These are phyloP conservation scores for Ogataea methylovora DNA, from an alignment of 805 yeast species.

Conservation along the genomic window DNA sequence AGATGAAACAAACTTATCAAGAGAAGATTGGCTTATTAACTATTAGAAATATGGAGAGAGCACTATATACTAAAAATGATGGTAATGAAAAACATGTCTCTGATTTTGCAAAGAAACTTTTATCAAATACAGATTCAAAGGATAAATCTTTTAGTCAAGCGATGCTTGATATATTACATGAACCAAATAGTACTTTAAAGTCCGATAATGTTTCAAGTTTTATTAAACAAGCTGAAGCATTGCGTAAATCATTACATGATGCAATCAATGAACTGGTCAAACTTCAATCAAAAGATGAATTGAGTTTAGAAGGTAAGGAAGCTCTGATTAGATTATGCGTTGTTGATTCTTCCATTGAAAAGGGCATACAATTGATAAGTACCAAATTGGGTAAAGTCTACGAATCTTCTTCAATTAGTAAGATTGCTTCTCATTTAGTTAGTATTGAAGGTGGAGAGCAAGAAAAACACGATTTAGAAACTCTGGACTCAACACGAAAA, in stretches of 20 bases:
- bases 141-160: background rate
- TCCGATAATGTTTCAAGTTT: constrained; percentile 15
- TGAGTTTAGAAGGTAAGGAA: constrained; percentile 69
- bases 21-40: constrained; percentile 73
- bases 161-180: background rate
- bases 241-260: constrained; percentile 35
- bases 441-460: constrained; percentile 5
- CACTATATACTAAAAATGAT: constrained; percentile 28
- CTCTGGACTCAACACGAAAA: constrained; percentile 1
- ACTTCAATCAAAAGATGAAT: constrained; percentile 44
- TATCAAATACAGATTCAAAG: no score
- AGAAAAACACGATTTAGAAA: background rate
- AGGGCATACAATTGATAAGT: constrained; percentile 34
- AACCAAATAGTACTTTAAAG: constrained; percentile 3
- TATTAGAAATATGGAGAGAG: constrained; percentile 71
- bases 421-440: constrained; percentile 4
- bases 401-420: background rate
- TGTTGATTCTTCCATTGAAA: constrained; percentile 61
- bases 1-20: constrained; percentile 53
- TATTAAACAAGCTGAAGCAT: constrained; percentile 31
- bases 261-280: constrained; percentile 51
- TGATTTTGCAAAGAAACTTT: no score
- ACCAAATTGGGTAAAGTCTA: constrained; percentile 5
- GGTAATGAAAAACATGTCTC: constrained; percentile 1
- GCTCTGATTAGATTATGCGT: constrained; percentile 60